phyloP scores from a whole-genome alignment of 2,329 filamentous ascomycete species.

The Achaetomium macrosporum region DNA sequence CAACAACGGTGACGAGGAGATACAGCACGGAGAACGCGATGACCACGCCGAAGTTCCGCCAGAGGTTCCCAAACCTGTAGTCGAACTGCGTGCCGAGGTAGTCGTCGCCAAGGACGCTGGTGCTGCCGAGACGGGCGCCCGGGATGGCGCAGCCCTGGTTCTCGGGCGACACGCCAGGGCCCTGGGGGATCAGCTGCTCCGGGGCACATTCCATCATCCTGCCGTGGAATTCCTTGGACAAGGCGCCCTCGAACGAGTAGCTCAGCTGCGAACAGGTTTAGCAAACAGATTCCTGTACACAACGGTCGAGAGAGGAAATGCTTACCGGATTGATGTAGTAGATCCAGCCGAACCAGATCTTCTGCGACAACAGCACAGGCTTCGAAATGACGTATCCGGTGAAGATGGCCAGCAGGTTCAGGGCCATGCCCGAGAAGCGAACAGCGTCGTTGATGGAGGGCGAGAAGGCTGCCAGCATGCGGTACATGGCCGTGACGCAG shows the following conservation, averaged over 20 bases:
- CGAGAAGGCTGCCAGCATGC: slow-evolving; percentile 53
- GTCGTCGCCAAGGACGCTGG: slow-evolving; percentile 45
- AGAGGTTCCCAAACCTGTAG: slow-evolving; percentile 54
- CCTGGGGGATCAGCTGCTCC: slow-evolving; percentile 41
- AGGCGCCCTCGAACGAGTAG: slow-evolving; percentile 59
- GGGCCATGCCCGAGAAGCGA: slow-evolving; percentile 47
- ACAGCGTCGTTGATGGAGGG: slow-evolving; percentile 59
- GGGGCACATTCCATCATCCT: slow-evolving; percentile 45
- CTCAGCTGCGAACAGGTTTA: slow-evolving; percentile 33
- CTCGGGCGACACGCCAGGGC: slow-evolving; percentile 33
- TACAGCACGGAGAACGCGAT: slow-evolving; percentile 72
- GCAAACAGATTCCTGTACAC: not conserved
- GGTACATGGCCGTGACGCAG: slow-evolving; percentile 52
- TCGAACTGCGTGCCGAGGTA: slow-evolving; percentile 49
- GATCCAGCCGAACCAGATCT: slow-evolving; percentile 68
- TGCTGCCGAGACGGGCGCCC: slow-evolving; percentile 44
- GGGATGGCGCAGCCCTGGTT: slow-evolving; percentile 52
- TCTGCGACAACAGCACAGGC: slow-evolving; percentile 46
- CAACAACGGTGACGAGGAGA: slow-evolving; percentile 63
- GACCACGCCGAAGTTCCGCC: slow-evolving; percentile 74
- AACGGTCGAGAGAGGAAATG: not conserved
- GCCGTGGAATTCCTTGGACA: slow-evolving; percentile 49
- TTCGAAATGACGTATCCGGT: slow-evolving; percentile 60
- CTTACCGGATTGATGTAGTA: slow-evolving; percentile 54
- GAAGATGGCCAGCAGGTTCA: slow-evolving; percentile 60